Percentiles rank a stretch among this genome's conserved stretches.
Evolutionary conservation across 2,329 filamentous ascomycete species (phyloP).

Genomic region (Pseudogymnoascus sp.): DNA sequence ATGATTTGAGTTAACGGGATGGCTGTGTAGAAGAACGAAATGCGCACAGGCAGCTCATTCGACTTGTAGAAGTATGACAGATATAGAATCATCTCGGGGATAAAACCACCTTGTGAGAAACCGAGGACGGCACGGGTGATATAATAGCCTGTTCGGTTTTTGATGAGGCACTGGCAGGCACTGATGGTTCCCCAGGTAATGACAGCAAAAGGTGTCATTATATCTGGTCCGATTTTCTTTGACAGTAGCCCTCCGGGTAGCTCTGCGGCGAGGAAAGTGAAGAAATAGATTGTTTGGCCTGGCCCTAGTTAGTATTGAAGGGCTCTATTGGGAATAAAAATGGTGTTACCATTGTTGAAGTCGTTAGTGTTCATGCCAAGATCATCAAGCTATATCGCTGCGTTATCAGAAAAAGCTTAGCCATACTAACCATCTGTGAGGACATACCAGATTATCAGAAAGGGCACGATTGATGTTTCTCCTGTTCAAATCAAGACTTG

Average conservation of each 20-base stretch:
- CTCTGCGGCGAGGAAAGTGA: constrained; percentile 48
- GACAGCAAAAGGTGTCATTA: constrained; percentile 44
- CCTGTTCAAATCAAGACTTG: constrained; percentile 30
- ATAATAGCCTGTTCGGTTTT: constrained; percentile 1
- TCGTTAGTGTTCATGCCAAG: constrained; percentile 37
- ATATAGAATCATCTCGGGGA: constrained; percentile 19
- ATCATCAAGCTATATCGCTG: constrained; percentile 40
- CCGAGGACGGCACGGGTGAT: constrained; percentile 14
- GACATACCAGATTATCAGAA: constrained; percentile 33
- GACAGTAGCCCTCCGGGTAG: constrained; percentile 53
- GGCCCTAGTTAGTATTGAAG: background rate
- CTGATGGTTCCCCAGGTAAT: constrained; percentile 40
- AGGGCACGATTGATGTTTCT: constrained; percentile 28
- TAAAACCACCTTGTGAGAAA: constrained; percentile 17
- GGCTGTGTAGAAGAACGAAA: constrained; percentile 16
- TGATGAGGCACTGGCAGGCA: constrained; percentile 36
- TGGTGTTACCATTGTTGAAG: constrained; percentile 37
- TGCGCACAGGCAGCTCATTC: constrained; percentile 17
- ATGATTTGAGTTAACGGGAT: background rate
- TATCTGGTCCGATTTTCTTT: constrained; percentile 44
- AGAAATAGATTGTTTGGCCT: constrained; percentile 42
- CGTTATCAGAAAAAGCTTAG: constrained; percentile 51
- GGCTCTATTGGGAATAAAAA: background rate
- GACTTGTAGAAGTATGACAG: constrained; percentile 17
- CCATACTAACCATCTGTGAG: background rate